Conservation (phyloP, 2,329 filamentous ascomycete genomes). For the Alternaria burnsii region DNA sequence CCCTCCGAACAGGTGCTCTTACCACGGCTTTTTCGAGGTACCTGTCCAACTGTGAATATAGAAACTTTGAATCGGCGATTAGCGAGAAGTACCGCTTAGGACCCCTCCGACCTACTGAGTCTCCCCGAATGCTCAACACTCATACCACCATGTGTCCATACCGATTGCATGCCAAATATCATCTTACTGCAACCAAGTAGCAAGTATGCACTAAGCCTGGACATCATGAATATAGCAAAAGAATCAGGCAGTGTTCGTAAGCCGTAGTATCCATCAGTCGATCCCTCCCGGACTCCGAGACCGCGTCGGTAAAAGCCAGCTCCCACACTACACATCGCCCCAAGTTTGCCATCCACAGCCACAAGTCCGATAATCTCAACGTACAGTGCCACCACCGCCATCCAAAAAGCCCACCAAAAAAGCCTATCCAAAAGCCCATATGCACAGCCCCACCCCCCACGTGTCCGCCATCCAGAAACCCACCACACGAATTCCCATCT, state of each 20-base stretch:
- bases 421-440: not conserved
- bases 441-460: not conserved
- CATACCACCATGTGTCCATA: not conserved
- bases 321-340: not conserved
- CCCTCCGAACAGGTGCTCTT: conserved; percentile 1
- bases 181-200: not conserved
- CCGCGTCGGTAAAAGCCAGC: not conserved
- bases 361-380: not conserved
- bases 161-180: not conserved
- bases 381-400: not conserved
- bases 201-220: not conserved
- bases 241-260: not conserved
- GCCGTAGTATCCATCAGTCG: not conserved
- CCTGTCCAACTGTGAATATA: not conserved
- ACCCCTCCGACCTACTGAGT: not conserved
- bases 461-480: not conserved
- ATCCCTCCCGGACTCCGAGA: not conserved
- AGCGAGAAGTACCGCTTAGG: not conserved
- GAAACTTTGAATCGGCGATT: not conserved
- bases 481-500: not conserved
- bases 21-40: conserved; percentile 1
- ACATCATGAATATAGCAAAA: not conserved
- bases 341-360: not conserved
- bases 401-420: not conserved
- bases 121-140: not conserved